These are phyloP conservation scores for Lentinula aciculospora DNA, from an alignment of 768 basidiomycete species.

Conservation along the genomic window DNA sequence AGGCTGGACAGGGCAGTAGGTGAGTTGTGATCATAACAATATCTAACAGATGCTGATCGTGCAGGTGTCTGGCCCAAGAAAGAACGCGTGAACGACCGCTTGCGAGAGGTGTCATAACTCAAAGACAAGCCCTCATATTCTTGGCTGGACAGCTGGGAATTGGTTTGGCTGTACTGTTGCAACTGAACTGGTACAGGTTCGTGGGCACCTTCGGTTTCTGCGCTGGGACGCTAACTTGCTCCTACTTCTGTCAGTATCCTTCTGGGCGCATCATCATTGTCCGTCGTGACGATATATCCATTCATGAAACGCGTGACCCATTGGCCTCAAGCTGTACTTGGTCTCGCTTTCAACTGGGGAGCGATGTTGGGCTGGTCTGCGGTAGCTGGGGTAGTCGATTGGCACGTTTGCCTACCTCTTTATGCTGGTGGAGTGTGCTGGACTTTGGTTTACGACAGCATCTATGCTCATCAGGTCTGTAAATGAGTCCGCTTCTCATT, in stretches of 20 bases:
- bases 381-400: constrained; percentile 73
- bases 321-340: constrained; percentile 96
- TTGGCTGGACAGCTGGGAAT: constrained; percentile 76
- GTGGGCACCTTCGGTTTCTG: constrained; percentile 12
- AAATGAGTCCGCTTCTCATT: neutral
- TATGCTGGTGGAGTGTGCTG: constrained; percentile 88
- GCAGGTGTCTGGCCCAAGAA: constrained; percentile 34
- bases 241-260: constrained; percentile 65
- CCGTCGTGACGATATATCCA: constrained; percentile 85
- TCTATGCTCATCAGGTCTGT: constrained; percentile 92
- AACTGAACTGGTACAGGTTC: constrained; percentile 94
- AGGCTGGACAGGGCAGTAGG: constrained; percentile 90
- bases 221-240: neutral
- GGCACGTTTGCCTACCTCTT: constrained; percentile 79
- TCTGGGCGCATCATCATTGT: constrained; percentile 87
- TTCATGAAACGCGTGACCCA: constrained; percentile 96
- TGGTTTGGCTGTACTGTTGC: constrained; percentile 81
- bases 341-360: constrained; percentile 98
- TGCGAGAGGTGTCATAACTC: constrained; percentile 75
- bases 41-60: neutral
- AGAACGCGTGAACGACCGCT: constrained; percentile 87
- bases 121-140: constrained; percentile 71
- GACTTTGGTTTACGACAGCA: constrained; percentile 96
- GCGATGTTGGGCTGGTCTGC: constrained; percentile 95
- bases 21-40: constrained; percentile 25